A percentile compares a stretch with the other conserved stretches of the same genome.
Conservation (phyloP, 768 basidiomycete genomes). For the Rubroboletus pulcherrimus region DNA sequence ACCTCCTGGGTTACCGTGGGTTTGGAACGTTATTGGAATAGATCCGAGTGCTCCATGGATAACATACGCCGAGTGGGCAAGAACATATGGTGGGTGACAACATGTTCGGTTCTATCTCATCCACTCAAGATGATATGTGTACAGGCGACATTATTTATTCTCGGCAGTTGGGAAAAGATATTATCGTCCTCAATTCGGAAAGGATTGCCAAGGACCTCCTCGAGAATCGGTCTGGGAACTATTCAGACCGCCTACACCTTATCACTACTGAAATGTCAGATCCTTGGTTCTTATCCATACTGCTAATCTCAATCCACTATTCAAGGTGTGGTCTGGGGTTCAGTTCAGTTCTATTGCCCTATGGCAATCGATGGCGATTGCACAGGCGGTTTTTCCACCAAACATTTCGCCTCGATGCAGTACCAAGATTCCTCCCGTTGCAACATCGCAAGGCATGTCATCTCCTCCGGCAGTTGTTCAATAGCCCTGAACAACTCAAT, state of each 20-base stretch:
- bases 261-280: background rate
- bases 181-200: slow-evolving; percentile 8
- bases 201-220: background rate
- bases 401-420: background rate
- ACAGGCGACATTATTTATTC: slow-evolving; percentile 7
- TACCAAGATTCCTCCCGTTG: background rate
- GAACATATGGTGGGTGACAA: slow-evolving; percentile 1
- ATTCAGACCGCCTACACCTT: slow-evolving; percentile 6
- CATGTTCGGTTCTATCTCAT: background rate
- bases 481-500: background rate
- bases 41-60: background rate
- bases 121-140: background rate
- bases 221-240: background rate
- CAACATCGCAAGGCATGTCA: slow-evolving; percentile 1
- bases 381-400: slow-evolving; percentile 13
- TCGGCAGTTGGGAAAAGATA: background rate
- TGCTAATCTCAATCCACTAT: background rate
- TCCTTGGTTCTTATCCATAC: background rate
- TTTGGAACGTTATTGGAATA: background rate
- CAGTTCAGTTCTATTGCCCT: background rate
- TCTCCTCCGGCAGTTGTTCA: background rate
- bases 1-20: slow-evolving; percentile 1
- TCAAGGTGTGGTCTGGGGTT: background rate
- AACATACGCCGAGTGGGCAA: background rate
- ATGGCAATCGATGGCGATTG: slow-evolving; percentile 12